Percentiles rank a stretch among this genome's conserved stretches.
These are phyloP conservation scores for Gaultheria prostrata DNA, from an alignment of 148 eudicot genomes.

Conservation along the genomic window DNA sequence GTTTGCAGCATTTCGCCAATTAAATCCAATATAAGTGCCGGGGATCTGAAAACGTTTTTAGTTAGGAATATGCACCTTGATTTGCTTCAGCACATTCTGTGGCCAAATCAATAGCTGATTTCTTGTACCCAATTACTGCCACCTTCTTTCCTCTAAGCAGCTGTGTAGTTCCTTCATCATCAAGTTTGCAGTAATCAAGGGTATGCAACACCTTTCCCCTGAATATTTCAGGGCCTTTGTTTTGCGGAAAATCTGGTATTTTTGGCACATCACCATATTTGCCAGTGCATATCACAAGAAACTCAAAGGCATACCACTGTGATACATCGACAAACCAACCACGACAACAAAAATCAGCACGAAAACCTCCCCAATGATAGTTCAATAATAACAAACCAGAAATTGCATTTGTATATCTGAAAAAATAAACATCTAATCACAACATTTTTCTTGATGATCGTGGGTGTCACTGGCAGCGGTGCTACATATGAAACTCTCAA, in stretches of 20 bases:
- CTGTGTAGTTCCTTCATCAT: conserved; percentile 42
- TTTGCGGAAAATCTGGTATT: conserved; percentile 57
- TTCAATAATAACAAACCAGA: neutral
- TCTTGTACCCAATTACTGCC: conserved; percentile 81
- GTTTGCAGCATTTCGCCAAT: too few relatives aligned
- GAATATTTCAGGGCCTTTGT: conserved; percentile 78
- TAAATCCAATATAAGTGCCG: too few relatives aligned
- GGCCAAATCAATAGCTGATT: conserved; percentile 92
- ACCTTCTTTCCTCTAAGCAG: conserved; percentile 74
- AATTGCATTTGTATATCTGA: too few relatives aligned
- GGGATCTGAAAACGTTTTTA: neutral
- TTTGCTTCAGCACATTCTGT: conserved; percentile 88
- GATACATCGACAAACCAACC: neutral
- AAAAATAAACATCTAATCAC: too few relatives aligned
- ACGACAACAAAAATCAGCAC: neutral
- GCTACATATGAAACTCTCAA: too few relatives aligned
- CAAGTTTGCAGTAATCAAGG: conserved; percentile 78
- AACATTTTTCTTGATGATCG: too few relatives aligned
- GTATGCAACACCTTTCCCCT: conserved; percentile 74
- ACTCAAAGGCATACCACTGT: conserved; percentile 77
- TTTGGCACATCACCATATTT: conserved; percentile 79
- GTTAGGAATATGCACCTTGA: conserved; percentile 43
- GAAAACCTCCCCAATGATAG: neutral
- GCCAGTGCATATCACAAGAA: conserved; percentile 81
- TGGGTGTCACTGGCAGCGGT: too few relatives aligned